Evolutionary conservation across 108 stramenopile genomes (phyloP).

Genomic region (Skeletonema grethae): DNA sequence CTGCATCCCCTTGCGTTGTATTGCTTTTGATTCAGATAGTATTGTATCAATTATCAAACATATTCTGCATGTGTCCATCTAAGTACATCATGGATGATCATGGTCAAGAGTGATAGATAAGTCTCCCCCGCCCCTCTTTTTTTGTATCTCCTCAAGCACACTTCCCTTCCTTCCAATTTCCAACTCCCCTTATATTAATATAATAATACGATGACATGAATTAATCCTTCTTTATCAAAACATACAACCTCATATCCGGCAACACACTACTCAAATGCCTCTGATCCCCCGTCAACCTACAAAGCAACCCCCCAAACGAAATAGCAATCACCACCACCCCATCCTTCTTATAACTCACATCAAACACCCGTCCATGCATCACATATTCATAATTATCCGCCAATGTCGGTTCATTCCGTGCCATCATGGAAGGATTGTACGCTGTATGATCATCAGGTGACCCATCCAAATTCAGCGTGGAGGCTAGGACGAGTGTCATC

Average conservation of each 20-base stretch:
- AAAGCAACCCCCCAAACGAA: slow-evolving; percentile 94
- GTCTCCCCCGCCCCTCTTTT: too few species aligned
- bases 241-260: slow-evolving; percentile 90
- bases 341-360: slow-evolving; percentile 85
- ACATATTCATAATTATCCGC: slow-evolving; percentile 98
- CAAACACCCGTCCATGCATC: slow-evolving; percentile 96
- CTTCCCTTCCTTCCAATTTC: neutral
- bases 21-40: too few species aligned
- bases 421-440: slow-evolving; percentile 59
- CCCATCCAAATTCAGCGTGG: slow-evolving; percentile 92
- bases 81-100: too few species aligned
- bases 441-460: slow-evolving; percentile 91
- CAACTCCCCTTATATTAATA: neutral
- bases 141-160: neutral
- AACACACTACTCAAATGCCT: slow-evolving; percentile 87
- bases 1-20: too few species aligned
- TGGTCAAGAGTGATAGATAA: too few species aligned
- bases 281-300: slow-evolving; percentile 94
- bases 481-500: slow-evolving; percentile 90
- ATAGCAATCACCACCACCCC: slow-evolving; percentile 81
- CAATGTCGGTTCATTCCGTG: slow-evolving; percentile 69
- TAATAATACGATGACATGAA: neutral
- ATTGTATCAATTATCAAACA: too few species aligned
- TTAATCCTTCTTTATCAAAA: slow-evolving; percentile 90
- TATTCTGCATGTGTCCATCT: too few species aligned